A percentile compares a stretch with the other conserved stretches of the same genome.
Conservation (phyloP, 1,284 basidiomycete genomes). For the Tilletia walkeri region DNA sequence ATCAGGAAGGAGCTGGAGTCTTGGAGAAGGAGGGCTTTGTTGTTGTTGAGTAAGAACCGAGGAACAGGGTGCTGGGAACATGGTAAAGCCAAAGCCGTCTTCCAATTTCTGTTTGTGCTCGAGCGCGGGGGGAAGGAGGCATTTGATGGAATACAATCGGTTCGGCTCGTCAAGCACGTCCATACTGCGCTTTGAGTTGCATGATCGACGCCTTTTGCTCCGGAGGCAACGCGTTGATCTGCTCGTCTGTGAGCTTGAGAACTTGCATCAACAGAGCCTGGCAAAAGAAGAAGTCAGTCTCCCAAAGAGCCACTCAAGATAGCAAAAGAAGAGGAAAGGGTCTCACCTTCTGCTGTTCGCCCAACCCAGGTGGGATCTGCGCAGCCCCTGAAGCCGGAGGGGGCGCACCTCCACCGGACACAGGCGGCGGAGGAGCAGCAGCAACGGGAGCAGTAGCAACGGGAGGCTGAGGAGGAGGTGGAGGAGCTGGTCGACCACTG, state of each 20-base stretch:
- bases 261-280: conserved; percentile 65
- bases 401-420: not conserved
- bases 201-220: conserved; percentile 80
- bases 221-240: conserved; percentile 79
- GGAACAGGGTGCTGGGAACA: too few relatives aligned
- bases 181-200: conserved; percentile 59
- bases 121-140: too few relatives aligned
- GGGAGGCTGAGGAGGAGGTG: conserved; percentile 42
- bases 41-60: too few relatives aligned
- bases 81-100: too few relatives aligned
- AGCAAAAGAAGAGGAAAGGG: not conserved
- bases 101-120: too few relatives aligned
- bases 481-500: conserved; percentile 5
- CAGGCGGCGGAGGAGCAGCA: not conserved
- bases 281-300: not conserved
- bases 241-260: conserved; percentile 76
- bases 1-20: too few relatives aligned
- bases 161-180: conserved; percentile 25
- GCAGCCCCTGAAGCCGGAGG: not conserved
- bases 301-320: not conserved
- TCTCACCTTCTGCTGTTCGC: conserved; percentile 6
- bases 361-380: not conserved
- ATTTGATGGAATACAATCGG: too few relatives aligned
- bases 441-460: conserved; percentile 1
- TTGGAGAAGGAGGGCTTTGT: too few relatives aligned